These are phyloP conservation scores for Baudoinia panamericana DNA, from an alignment of 495 filamentous ascomycete species.

Conservation along the genomic window DNA sequence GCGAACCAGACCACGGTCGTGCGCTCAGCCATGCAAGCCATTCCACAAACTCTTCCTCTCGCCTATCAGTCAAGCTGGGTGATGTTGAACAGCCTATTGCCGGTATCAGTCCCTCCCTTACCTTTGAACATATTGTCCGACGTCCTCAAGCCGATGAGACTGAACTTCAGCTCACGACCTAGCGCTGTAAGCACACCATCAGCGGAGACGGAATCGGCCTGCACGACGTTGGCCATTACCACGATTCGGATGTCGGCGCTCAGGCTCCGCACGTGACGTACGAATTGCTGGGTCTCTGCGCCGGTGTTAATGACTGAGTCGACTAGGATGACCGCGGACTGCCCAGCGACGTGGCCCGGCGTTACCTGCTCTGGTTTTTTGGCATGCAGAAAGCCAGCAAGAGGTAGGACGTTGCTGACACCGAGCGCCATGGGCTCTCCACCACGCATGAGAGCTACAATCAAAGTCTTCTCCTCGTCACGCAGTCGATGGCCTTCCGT, in stretches of 20 bases:
- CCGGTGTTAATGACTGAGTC: constrained; percentile 53
- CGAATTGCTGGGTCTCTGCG: constrained; percentile 39
- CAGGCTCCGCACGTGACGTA: constrained; percentile 37
- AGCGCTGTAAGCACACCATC: constrained; percentile 21
- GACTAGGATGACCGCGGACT: constrained; percentile 40
- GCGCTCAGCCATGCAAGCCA: too few relatives aligned
- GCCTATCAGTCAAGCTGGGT: constrained; percentile 29
- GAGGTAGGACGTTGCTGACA: constrained; percentile 42
- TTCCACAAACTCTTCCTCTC: too few relatives aligned
- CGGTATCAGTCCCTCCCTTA: constrained; percentile 42
- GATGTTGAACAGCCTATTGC: constrained; percentile 49
- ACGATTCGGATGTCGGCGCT: constrained; percentile 38
- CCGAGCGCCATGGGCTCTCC: constrained; percentile 57
- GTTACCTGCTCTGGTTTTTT: constrained; percentile 35
- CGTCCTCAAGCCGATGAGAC: constrained; percentile 39
- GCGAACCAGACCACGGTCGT: too few relatives aligned
- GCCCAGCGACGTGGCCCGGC: constrained; percentile 31
- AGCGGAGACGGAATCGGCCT: constrained; percentile 30
- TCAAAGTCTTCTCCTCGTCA: constrained; percentile 40
- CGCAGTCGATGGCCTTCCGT: constrained; percentile 40
- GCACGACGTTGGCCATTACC: constrained; percentile 44
- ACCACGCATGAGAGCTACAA: constrained; percentile 53
- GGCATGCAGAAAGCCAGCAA: constrained; percentile 46
- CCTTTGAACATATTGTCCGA: constrained; percentile 46
- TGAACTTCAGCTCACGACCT: constrained; percentile 17